Percentiles rank a stretch among this genome's conserved stretches.
These are phyloP conservation scores for Verticillium nubilum DNA, from an alignment of 2,329 filamentous ascomycete genomes.

Conservation along the genomic window DNA sequence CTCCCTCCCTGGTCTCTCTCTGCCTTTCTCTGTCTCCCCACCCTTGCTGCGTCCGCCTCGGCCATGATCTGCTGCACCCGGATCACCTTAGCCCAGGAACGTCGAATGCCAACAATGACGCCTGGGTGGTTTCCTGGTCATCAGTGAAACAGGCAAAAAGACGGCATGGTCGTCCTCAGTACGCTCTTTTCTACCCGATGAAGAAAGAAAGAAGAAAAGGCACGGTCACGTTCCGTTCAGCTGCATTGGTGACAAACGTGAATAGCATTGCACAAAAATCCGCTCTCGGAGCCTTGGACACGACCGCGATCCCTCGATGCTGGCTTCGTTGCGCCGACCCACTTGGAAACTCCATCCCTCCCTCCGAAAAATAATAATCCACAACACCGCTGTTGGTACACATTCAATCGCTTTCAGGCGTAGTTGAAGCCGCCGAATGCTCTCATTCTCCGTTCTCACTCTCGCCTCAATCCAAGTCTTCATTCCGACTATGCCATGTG, in stretches of 20 bases:
- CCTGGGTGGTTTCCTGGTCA: neutral
- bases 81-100: conserved; percentile 1
- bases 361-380: neutral
- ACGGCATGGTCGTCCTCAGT: neutral
- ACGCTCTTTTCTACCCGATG: neutral
- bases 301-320: neutral
- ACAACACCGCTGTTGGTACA: neutral
- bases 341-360: neutral
- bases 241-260: neutral
- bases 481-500: conserved; percentile 36
- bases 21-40: neutral
- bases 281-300: neutral
- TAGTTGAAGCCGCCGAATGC: neutral
- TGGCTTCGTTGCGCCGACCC: neutral
- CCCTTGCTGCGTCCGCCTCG: neutral
- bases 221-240: neutral
- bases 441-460: neutral
- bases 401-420: neutral
- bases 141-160: neutral
- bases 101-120: neutral
- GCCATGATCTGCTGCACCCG: neutral
- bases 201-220: neutral
- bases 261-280: neutral
- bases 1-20: neutral
- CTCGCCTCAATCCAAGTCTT: neutral